phyloP scores from a whole-genome alignment of 176 grass and related monocot genomes.

The Carex littledalei region DNA sequence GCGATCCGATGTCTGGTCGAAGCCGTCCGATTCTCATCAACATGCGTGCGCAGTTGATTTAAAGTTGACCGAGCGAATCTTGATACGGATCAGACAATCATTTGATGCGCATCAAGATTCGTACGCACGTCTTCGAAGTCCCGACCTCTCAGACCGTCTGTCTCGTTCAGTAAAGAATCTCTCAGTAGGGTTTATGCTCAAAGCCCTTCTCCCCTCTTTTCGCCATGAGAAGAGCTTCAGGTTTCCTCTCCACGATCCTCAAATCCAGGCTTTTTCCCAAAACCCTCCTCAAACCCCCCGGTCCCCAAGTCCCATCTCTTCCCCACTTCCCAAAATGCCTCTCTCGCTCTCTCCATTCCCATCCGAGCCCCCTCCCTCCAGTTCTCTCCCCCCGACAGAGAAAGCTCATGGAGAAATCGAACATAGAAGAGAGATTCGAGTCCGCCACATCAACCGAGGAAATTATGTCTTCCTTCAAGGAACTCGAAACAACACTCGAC shows the following conservation, averaged over 20 bases:
- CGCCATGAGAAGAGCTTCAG: conserved; percentile 33
- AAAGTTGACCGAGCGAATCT: too few relatives aligned
- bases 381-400: conserved; percentile 14
- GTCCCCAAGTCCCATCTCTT: conserved; percentile 10
- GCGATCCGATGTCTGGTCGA: too few relatives aligned
- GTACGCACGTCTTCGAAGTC: too few relatives aligned
- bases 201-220: background rate
- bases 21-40: too few relatives aligned
- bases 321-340: conserved; percentile 21
- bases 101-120: too few relatives aligned
- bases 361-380: conserved; percentile 10
- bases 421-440: conserved; percentile 68
- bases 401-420: conserved; percentile 16
- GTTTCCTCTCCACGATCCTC: conserved; percentile 31
- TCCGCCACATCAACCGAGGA: conserved; percentile 47
- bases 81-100: too few relatives aligned
- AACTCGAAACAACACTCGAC: conserved; percentile 44
- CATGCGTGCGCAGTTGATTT: too few relatives aligned
- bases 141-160: background rate
- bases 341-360: conserved; percentile 38
- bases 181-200: background rate
- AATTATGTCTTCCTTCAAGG: conserved; percentile 43
- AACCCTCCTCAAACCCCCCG: background rate
- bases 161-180: background rate
- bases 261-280: conserved; percentile 14